A percentile compares a stretch with the other conserved stretches of the same genome.
These are phyloP conservation scores for Cunninghamia lanceolata DNA, from an alignment of 75 land plant species.

Conservation along the genomic window DNA sequence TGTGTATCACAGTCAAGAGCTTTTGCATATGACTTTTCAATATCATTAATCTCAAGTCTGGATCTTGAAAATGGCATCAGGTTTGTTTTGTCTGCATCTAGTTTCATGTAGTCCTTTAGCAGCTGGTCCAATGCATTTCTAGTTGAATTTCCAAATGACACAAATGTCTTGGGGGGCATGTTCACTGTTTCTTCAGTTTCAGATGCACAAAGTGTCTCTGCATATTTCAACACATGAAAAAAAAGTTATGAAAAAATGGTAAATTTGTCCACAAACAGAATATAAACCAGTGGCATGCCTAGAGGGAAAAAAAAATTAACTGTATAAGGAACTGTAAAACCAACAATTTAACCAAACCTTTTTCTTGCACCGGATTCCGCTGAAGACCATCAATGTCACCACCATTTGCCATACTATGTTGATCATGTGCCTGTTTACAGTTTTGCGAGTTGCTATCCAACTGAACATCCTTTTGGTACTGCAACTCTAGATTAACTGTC, in stretches of 20 bases:
- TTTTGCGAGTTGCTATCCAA: background rate
- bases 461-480: background rate
- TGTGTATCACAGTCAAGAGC: background rate
- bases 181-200: conserved; percentile 7
- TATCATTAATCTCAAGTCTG: background rate
- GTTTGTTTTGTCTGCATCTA: background rate
- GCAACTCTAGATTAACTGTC: background rate
- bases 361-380: background rate
- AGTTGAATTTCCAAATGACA: background rate
- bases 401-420: background rate
- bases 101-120: background rate
- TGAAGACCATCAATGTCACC: background rate
- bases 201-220: background rate
- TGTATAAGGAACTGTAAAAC: background rate
- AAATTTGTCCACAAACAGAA: background rate
- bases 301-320: background rate
- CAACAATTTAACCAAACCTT: background rate
- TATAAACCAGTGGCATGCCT: background rate
- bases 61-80: background rate
- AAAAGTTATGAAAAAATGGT: background rate
- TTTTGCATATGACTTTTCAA: background rate
- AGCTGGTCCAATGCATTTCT: background rate
- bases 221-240: background rate
- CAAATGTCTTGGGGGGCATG: background rate
- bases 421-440: background rate